These are phyloP conservation scores for Chalciporus pseudorubinellus DNA, from an alignment of 768 basidiomycete species.

Conservation along the genomic window DNA sequence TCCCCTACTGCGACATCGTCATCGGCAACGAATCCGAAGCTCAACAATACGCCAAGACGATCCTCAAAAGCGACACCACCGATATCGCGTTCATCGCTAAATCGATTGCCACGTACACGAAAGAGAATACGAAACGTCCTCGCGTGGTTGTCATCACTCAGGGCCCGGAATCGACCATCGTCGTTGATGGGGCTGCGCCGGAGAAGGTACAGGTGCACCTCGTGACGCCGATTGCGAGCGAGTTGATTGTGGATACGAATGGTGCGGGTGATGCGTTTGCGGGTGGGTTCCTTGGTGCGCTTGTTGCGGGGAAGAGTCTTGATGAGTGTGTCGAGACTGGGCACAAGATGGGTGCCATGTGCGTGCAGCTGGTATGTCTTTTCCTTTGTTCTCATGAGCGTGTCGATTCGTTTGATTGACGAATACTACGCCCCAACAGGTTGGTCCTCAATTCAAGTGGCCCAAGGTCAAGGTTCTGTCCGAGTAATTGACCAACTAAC, in stretches of 20 bases:
- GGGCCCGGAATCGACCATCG: constrained; percentile 74
- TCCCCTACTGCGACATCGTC: constrained; percentile 84
- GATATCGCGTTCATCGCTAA: constrained; percentile 69
- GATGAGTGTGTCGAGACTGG: constrained; percentile 81
- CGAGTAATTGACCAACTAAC: neutral
- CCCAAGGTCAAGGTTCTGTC: constrained; percentile 51
- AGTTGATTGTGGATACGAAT: constrained; percentile 91
- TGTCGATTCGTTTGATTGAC: neutral
- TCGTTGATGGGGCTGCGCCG: constrained; percentile 60
- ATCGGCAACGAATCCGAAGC: constrained; percentile 98
- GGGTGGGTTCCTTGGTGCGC: constrained; percentile 90
- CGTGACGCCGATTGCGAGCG: constrained; percentile 56
- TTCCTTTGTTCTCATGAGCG: neutral
- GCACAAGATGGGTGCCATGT: constrained; percentile 83
- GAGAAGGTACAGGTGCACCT: constrained; percentile 54
- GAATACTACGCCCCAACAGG: constrained; percentile 28
- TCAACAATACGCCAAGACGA: constrained; percentile 75
- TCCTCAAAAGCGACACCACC: constrained; percentile 63
- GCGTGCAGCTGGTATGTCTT: constrained; percentile 67
- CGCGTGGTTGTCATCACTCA: constrained; percentile 91
- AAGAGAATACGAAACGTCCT: constrained; percentile 71
- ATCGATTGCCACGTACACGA: constrained; percentile 70
- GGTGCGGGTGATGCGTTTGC: constrained; percentile 98
- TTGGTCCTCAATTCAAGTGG: constrained; percentile 57
- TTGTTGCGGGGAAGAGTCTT: constrained; percentile 71